Percentiles rank a stretch among this genome's conserved stretches.
Conservation (phyloP, 345 rosid species). For the Eucalyptus albens region DNA sequence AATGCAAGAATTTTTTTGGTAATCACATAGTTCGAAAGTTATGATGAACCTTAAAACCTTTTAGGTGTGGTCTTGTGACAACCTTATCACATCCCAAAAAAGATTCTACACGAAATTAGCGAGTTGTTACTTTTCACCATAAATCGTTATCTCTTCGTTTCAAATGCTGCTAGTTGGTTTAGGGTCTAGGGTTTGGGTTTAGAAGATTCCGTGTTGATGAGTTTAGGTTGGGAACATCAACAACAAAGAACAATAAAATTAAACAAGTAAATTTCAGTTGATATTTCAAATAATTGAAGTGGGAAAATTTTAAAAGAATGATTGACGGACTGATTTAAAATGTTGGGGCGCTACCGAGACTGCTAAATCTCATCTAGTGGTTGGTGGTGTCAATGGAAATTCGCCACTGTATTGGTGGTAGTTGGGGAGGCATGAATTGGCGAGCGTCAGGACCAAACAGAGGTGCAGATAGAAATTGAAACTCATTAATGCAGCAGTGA, state of each 20-base stretch:
- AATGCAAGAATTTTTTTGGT: not conserved
- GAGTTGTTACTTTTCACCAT: not conserved
- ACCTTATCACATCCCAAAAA: not conserved
- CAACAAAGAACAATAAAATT: no score
- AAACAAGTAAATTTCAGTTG: no score
- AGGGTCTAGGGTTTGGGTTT: no score
- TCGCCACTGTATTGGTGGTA: not conserved
- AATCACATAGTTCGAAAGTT: not conserved
- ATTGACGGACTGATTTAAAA: not conserved
- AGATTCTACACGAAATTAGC: not conserved
- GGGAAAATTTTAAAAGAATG: no score
- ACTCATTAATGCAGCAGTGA: not conserved
- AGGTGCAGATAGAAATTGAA: not conserved
- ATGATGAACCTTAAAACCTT: no score
- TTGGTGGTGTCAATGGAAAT: not conserved
- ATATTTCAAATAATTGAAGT: no score
- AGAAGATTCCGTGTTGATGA: no score
- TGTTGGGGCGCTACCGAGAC: not conserved
- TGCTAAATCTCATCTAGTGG: not conserved
- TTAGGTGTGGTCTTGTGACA: not conserved
- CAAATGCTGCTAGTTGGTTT: no score
- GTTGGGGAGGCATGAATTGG: not conserved
- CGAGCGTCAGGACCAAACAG: not conserved
- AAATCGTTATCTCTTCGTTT: no score
- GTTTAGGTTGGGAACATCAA: no score